Evolutionary conservation across 73 alveolate species (phyloP).

Genomic region (Urostyla sp.): DNA sequence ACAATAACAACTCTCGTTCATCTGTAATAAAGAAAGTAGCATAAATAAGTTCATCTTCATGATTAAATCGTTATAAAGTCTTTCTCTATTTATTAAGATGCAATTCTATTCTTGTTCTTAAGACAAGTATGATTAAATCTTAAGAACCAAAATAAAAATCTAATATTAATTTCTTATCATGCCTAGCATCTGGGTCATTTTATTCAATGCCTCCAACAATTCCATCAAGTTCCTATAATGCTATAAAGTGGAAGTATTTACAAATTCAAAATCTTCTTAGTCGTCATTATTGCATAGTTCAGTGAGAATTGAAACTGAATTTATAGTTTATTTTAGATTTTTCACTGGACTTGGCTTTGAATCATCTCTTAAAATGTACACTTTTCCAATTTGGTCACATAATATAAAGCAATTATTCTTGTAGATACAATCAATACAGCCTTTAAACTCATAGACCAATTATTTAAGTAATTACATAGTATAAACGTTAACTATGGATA

Average conservation of each 20-base stretch:
- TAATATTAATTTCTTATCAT: background rate
- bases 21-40: constrained; percentile 8
- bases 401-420: background rate
- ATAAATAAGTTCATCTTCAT: background rate
- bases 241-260: background rate
- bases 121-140: background rate
- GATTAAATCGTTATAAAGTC: background rate
- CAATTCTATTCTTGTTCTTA: background rate
- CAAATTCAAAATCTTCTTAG: constrained; percentile 20
- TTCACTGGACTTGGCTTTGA: constrained; percentile 10
- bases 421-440: constrained; percentile 2
- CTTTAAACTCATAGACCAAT: constrained; percentile 40
- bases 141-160: background rate
- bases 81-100: constrained; percentile 13
- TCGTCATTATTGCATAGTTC: constrained; percentile 34
- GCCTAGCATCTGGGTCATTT: background rate
- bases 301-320: constrained; percentile 8
- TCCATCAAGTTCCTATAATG: background rate
- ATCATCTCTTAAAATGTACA: constrained; percentile 45
- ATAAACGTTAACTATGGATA: constrained; percentile 50
- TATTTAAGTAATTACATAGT: constrained; percentile 54
- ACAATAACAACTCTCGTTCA: constrained; percentile 4
- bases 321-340: background rate
- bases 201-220: constrained; percentile 25
- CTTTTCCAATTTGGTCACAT: constrained; percentile 41